These are phyloP conservation scores for Strobilomyces confusus DNA, from an alignment of 768 basidiomycete genomes.

Conservation along the genomic window DNA sequence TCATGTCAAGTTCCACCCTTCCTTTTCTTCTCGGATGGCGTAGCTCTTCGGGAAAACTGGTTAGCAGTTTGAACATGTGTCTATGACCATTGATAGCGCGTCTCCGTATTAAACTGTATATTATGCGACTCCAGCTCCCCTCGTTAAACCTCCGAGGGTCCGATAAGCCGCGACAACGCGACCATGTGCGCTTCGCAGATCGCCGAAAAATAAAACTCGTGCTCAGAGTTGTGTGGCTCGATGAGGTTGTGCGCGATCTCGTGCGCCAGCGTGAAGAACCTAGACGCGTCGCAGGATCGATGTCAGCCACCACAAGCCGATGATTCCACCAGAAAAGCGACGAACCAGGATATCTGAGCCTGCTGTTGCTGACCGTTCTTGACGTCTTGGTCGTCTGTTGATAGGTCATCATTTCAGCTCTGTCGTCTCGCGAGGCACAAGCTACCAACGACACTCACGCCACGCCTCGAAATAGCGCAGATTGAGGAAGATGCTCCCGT, in stretches of 20 bases:
- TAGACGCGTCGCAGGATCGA: background rate
- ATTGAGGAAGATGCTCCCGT: background rate
- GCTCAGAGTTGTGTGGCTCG: background rate
- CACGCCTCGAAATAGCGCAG: background rate
- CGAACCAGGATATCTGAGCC: background rate
- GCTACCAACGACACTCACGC: background rate
- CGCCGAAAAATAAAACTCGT: conserved; percentile 1
- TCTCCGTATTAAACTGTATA: too few species aligned
- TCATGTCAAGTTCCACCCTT: too few species aligned
- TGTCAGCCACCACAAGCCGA: background rate
- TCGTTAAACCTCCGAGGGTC: background rate
- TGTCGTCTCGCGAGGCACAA: background rate
- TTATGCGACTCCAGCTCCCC: too few species aligned
- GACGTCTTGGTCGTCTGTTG: background rate
- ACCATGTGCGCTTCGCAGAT: background rate
- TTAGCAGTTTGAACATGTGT: too few species aligned
- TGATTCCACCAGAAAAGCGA: too few species aligned
- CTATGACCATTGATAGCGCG: too few species aligned
- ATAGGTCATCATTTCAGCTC: background rate
- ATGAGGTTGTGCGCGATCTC: background rate
- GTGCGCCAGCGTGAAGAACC: background rate
- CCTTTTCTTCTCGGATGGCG: too few species aligned
- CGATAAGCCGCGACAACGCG: background rate
- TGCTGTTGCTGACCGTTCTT: background rate
- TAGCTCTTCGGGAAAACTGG: too few species aligned